These are phyloP conservation scores for Mycena vitilis DNA, from an alignment of 768 basidiomycete species.

Conservation along the genomic window DNA sequence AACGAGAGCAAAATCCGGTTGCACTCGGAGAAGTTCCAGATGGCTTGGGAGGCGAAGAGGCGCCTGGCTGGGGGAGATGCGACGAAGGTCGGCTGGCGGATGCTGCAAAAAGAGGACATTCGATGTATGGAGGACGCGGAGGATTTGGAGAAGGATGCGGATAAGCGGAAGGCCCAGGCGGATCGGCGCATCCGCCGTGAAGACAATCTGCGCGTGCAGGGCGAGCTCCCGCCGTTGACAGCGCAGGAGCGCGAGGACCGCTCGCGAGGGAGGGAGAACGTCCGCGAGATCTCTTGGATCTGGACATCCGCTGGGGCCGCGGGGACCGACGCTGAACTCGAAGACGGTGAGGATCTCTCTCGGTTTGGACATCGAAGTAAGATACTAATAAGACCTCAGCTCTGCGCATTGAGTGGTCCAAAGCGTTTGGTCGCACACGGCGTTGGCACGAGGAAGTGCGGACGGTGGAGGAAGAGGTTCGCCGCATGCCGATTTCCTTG, in stretches of 20 bases:
- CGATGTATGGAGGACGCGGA: neutral
- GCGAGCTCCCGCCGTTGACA: neutral
- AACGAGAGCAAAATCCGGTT: constrained; percentile 22
- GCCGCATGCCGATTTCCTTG: neutral
- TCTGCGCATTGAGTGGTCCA: constrained; percentile 30
- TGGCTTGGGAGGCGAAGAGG: constrained; percentile 21
- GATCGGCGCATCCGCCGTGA: neutral
- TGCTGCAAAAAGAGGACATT: constrained; percentile 17
- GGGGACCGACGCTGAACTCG: constrained; percentile 10
- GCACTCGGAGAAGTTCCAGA: constrained; percentile 30
- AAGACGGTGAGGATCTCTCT: constrained; percentile 7
- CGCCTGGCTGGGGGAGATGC: constrained; percentile 3
- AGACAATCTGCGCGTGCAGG: neutral
- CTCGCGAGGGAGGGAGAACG: neutral
- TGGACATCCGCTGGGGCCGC: constrained; percentile 18
- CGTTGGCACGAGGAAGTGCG: constrained; percentile 33
- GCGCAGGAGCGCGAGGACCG: neutral
- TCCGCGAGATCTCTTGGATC: constrained; percentile 21
- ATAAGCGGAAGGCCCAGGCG: neutral
- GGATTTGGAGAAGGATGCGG: constrained; percentile 17
- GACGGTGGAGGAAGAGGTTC: constrained; percentile 29
- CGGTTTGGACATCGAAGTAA: neutral
- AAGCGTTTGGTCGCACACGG: constrained; percentile 10
- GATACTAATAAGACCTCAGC: constrained; percentile 3
- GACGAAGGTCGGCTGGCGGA: neutral